Conservation (phyloP, 441 rosid species). For the Eutrema salsugineum region DNA sequence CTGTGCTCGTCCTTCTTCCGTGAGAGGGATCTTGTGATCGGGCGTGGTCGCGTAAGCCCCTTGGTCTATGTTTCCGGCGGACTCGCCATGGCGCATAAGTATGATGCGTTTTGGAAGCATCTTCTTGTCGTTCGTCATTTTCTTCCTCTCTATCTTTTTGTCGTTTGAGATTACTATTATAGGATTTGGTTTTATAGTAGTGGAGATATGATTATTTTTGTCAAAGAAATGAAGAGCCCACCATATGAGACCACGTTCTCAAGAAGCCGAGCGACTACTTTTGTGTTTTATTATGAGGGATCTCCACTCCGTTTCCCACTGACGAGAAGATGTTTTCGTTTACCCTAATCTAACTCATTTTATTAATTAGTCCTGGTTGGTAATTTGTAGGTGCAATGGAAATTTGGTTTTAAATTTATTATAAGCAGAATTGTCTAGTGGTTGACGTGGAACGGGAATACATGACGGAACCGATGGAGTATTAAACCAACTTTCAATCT, state of each 20-base stretch:
- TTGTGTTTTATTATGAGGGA: not conserved
- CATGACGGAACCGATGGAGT: too few species aligned
- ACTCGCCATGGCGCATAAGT: slow-evolving; percentile 93
- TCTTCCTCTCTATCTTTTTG: not conserved
- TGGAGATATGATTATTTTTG: not conserved
- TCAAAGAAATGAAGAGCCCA: slow-evolving; percentile 9
- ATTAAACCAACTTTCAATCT: too few species aligned
- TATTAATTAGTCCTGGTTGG: not conserved
- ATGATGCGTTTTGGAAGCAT: slow-evolving; percentile 74
- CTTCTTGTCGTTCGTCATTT: slow-evolving; percentile 16
- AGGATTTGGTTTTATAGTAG: slow-evolving; percentile 3
- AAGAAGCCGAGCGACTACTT: not conserved
- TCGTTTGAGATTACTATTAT: not conserved
- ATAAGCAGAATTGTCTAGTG: not conserved
- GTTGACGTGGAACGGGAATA: not conserved
- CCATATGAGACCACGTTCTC: slow-evolving; percentile 25
- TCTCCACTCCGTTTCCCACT: slow-evolving; percentile 28
- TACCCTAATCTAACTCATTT: not conserved
- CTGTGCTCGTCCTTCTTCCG: slow-evolving; percentile 52
- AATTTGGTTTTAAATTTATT: not conserved
- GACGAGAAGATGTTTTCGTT: not conserved
- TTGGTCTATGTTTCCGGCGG: slow-evolving; percentile 75
- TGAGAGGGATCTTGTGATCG: slow-evolving; percentile 79
- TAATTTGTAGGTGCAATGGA: not conserved
- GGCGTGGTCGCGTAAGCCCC: slow-evolving; percentile 81